Base-by-base conservation (phyloP, 148 eudicot species). In the Mesembryanthemum crystallinum region DNA sequence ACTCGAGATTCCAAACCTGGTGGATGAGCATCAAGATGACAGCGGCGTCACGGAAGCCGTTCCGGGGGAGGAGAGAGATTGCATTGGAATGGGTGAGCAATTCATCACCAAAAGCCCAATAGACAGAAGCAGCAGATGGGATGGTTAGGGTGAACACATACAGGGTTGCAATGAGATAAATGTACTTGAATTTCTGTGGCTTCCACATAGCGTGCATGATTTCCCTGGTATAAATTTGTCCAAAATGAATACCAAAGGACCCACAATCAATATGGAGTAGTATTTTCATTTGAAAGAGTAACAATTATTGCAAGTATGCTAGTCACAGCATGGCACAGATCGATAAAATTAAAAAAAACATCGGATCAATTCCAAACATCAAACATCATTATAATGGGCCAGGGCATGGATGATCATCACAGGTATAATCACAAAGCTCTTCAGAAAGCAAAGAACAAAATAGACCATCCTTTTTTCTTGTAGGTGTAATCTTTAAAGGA, bases 151-250 rank as follows among this genome's bases (percentile, higher is more conserved):
- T 88, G 83, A 88, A 88, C 21, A 90, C 95, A 73, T 90, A 88
- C 1, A 90, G 57, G n/a, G 95, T 90, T 13, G 95, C 95, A 39
- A 73, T 4, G 64, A 90, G 74, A 81, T 90, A 90, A 66, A 88
- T 88, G 82, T 82, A 85, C 87, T 90, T 90, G 83, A 90, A 90
- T 32, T 87, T 88, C 73, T 82, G 84, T 2, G 93, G 93, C 77
- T 86, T 88, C 91, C 93, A 87, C 90, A 89, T 89, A 21, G 90
- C 90, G 75, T 87, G 92, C 91, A 88, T 88, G 43, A 88, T 86
- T 79, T 90, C 95, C 82, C 92, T 88, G 85, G 28, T 72, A 18
- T 69, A 49, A 70, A 21, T 20, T 29, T 25, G 49, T 24, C 0
- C 30, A 11, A 64, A 72, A 11, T 24, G 18, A 51, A 33, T 33